Percentiles rank a stretch among this genome's conserved stretches.
Conservation (phyloP, 2,329 filamentous ascomycete species). For the Fusarium secorum region DNA sequence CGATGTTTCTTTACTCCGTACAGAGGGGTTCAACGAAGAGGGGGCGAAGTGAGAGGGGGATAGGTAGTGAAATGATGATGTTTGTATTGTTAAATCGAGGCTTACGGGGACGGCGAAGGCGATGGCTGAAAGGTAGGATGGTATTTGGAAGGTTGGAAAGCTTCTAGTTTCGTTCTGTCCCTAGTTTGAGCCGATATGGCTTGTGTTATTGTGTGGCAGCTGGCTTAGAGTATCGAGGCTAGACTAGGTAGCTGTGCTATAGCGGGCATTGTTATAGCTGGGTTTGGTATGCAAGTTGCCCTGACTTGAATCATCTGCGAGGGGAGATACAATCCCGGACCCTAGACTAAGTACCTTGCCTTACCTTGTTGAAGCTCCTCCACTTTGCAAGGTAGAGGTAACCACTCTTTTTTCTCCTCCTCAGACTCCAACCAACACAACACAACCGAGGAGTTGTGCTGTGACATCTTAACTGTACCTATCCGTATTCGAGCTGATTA, state of each 20-base stretch:
- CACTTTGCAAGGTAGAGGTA: not conserved
- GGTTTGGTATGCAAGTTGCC: not conserved
- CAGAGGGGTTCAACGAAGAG: not conserved
- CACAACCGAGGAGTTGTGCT: not conserved
- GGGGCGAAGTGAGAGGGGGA: not conserved
- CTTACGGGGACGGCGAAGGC: constrained; percentile 23
- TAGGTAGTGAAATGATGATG: not conserved
- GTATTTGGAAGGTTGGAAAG: not conserved
- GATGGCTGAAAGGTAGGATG: not conserved
- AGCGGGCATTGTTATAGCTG: not conserved
- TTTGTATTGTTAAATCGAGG: not conserved
- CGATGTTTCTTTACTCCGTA: not conserved
- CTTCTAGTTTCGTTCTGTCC: not conserved
- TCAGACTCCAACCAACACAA: not conserved
- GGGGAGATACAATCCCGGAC: not conserved
- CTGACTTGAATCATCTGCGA: not conserved
- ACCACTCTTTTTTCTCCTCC: not conserved
- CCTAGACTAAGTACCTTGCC: not conserved
- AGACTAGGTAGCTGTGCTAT: not conserved
- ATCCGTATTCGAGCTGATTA: constrained; percentile 1
- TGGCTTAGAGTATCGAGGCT: not conserved
- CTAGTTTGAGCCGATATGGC: not conserved
- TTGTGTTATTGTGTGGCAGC: not conserved
- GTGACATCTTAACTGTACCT: not conserved
- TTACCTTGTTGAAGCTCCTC: not conserved